Evolutionary conservation across 768 basidiomycete species (phyloP).

Genomic region (Mycena latifolia): DNA sequence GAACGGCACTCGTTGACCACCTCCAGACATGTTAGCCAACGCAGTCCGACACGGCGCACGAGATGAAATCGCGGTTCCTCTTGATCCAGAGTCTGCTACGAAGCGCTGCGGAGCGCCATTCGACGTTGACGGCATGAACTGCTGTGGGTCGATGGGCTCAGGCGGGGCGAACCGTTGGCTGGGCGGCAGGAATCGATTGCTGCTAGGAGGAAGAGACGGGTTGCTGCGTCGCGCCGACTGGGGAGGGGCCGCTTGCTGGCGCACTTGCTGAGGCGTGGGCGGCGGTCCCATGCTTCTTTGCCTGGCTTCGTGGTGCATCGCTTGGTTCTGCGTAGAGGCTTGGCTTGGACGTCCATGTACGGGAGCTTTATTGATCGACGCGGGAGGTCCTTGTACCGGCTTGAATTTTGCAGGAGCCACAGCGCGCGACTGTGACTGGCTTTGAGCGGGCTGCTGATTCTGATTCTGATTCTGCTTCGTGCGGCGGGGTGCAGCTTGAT

Average conservation of each 20-base stretch:
- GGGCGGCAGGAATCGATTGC: conserved; percentile 46
- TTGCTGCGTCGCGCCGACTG: conserved; percentile 31
- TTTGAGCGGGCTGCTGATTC: conserved; percentile 39
- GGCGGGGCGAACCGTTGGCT: conserved; percentile 47
- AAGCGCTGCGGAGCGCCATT: conserved; percentile 41
- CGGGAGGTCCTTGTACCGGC: conserved; percentile 32
- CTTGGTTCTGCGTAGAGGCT: conserved; percentile 28
- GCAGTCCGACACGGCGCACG: conserved; percentile 45
- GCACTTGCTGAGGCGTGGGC: conserved; percentile 60
- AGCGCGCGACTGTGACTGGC: conserved; percentile 35
- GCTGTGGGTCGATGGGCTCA: conserved; percentile 33
- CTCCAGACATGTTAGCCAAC: conserved; percentile 29
- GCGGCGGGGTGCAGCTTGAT: conserved; percentile 57
- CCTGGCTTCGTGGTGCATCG: conserved; percentile 37
- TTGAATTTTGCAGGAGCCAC: conserved; percentile 43
- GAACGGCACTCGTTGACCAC: conserved; percentile 68
- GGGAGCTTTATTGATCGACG: conserved; percentile 34
- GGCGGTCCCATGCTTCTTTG: conserved; percentile 64
- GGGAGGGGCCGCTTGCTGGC: conserved; percentile 38
- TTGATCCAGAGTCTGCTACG: conserved; percentile 21
- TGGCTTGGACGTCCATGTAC: conserved; percentile 22
- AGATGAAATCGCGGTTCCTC: conserved; percentile 32
- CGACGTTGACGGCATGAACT: conserved; percentile 29
- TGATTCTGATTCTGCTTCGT: conserved; percentile 43
- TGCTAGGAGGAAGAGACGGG: conserved; percentile 26